These are phyloP conservation scores for Acer saccharum DNA, from an alignment of 345 rosid genomes.

Conservation along the genomic window DNA sequence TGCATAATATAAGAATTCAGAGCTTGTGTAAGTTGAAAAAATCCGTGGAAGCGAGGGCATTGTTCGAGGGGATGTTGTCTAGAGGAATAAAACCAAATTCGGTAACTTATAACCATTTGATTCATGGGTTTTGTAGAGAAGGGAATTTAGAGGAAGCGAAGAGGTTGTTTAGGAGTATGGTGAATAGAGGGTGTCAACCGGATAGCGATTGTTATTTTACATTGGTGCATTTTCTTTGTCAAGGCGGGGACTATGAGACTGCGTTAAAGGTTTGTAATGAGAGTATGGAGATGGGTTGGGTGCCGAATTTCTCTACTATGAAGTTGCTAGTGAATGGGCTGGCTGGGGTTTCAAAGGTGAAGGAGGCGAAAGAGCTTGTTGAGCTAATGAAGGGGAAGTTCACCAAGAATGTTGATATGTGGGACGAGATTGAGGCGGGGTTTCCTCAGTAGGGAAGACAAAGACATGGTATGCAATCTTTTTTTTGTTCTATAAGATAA, in stretches of 20 bases:
- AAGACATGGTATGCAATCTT: not conserved
- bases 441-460: slow-evolving; percentile 48
- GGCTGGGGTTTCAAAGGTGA: slow-evolving; percentile 48
- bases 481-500: not conserved
- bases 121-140: slow-evolving; percentile 73
- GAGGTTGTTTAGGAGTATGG: slow-evolving; percentile 63
- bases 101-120: slow-evolving; percentile 50
- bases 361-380: slow-evolving; percentile 62
- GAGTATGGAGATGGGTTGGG: slow-evolving; percentile 72
- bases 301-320: slow-evolving; percentile 64
- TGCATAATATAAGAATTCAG: slow-evolving; percentile 61
- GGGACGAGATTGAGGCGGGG: slow-evolving; percentile 83
- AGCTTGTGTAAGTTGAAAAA: slow-evolving; percentile 68
- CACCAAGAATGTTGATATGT: slow-evolving; percentile 45
- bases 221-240: slow-evolving; percentile 56
- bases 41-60: slow-evolving; percentile 56
- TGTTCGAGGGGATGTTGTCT: slow-evolving; percentile 59
- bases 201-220: slow-evolving; percentile 58
- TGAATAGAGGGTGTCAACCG: slow-evolving; percentile 45
- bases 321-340: slow-evolving; percentile 69
- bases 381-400: slow-evolving; percentile 59
- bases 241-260: slow-evolving; percentile 62
- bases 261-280: slow-evolving; percentile 58
- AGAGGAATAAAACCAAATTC: slow-evolving; percentile 53
- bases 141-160: slow-evolving; percentile 67